Evolutionary conservation across 2,329 filamentous ascomycete genomes (phyloP).

Genomic region (Metarhizium anisopliae): DNA sequence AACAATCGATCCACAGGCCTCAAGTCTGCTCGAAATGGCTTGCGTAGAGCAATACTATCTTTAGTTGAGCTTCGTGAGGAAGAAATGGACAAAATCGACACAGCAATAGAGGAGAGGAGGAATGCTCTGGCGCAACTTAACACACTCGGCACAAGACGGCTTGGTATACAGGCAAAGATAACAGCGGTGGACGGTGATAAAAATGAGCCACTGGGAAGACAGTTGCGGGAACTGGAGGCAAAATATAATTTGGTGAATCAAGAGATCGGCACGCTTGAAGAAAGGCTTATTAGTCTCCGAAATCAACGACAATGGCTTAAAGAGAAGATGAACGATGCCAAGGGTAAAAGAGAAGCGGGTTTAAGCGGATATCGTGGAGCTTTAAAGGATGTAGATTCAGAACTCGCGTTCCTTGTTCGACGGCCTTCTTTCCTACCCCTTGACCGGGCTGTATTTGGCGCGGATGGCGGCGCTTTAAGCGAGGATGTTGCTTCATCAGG

Average conservation of each 20-base stretch:
- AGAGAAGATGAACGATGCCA: constrained; percentile 51
- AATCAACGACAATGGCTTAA: constrained; percentile 50
- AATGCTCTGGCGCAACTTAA: constrained; percentile 50
- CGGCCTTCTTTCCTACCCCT: constrained; percentile 47
- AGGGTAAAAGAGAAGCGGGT: constrained; percentile 60
- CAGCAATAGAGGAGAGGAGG: constrained; percentile 47
- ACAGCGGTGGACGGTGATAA: constrained; percentile 43
- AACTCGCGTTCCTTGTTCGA: constrained; percentile 50
- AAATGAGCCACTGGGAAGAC: constrained; percentile 48
- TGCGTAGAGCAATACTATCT: constrained; percentile 54
- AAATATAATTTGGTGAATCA: constrained; percentile 45
- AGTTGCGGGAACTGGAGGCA: constrained; percentile 49
- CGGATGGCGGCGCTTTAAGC: constrained; percentile 6
- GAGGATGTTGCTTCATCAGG: constrained; percentile 20
- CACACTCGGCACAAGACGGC: constrained; percentile 39
- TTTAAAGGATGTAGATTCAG: constrained; percentile 54
- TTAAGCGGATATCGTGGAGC: constrained; percentile 63
- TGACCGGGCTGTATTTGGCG: constrained; percentile 34
- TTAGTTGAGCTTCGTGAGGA: constrained; percentile 59
- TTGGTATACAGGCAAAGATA: constrained; percentile 43
- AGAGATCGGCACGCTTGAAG: constrained; percentile 59
- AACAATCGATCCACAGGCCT: constrained; percentile 43
- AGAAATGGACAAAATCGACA: constrained; percentile 52
- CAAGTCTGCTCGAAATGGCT: constrained; percentile 52
- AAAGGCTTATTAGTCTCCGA: constrained; percentile 52